phyloP scores from a whole-genome alignment of 1,139 yeast genomes.

The Geotrichum klebahnii region DNA sequence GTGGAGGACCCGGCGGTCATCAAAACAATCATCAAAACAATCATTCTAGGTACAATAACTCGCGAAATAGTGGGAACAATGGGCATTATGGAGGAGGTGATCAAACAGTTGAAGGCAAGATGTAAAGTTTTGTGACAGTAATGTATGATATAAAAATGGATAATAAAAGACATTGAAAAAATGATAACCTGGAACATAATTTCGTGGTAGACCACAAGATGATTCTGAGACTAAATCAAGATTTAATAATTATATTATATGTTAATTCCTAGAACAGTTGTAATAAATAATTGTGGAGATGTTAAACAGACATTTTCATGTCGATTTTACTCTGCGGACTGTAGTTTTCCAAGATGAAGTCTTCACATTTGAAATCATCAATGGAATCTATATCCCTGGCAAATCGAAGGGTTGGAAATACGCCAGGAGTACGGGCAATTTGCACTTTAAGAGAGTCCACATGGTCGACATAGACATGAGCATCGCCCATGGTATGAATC shows the following conservation, averaged over 20 bases:
- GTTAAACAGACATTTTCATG: constrained; percentile 71
- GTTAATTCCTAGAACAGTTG: too few relatives aligned
- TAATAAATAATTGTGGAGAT: background rate
- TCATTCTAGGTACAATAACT: constrained; percentile 1
- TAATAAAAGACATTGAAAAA: too few relatives aligned
- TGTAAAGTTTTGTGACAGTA: background rate
- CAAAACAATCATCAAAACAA: constrained; percentile 5
- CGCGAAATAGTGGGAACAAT: background rate
- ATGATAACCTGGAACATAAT: too few relatives aligned
- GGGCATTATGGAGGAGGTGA: constrained; percentile 2
- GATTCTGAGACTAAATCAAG: too few relatives aligned
- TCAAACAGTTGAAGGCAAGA: background rate
- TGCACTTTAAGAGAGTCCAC: constrained; percentile 85
- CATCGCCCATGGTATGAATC: constrained; percentile 93
- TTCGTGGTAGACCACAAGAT: too few relatives aligned
- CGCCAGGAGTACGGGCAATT: constrained; percentile 64
- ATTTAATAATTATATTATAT: too few relatives aligned
- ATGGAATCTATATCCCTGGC: constrained; percentile 63
- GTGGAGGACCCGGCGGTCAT: background rate
- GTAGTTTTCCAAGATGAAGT: constrained; percentile 73
- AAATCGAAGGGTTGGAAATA: constrained; percentile 73
- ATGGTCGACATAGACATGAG: constrained; percentile 91
- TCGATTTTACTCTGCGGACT: constrained; percentile 78
- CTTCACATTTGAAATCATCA: constrained; percentile 85
- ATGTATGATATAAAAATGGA: too few relatives aligned